A percentile compares a stretch with the other conserved stretches of the same genome.
Evolutionary conservation across 176 grass and related monocot species (phyloP).

Genomic region (Lolium multiflorum): DNA sequence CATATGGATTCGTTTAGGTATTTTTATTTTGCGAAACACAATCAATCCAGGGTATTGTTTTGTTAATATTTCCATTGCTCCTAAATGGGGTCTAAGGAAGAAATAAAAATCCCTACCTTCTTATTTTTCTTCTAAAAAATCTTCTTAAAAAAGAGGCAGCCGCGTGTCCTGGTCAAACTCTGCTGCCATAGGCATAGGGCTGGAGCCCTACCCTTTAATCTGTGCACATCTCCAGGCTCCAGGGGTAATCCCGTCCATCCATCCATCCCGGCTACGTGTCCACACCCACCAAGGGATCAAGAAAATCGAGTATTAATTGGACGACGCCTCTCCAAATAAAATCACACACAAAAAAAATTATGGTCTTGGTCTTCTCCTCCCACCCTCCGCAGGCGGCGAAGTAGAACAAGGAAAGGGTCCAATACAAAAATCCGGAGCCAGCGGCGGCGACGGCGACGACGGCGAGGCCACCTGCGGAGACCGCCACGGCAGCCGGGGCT

Average conservation of each 20-base stretch:
- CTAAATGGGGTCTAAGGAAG: too few relatives aligned
- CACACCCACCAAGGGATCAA: neutral
- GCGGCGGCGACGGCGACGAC: constrained; percentile 41
- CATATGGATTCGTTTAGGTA: too few relatives aligned
- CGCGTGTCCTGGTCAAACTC: neutral
- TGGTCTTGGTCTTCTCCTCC: constrained; percentile 53
- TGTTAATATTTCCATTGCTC: too few relatives aligned
- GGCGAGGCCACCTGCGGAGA: constrained; percentile 18
- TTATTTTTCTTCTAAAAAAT: too few relatives aligned
- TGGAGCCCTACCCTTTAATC: neutral
- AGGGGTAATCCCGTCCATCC: constrained; percentile 28
- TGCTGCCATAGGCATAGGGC: neutral
- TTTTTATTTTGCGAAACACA: too few relatives aligned
- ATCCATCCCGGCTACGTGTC: constrained; percentile 15
- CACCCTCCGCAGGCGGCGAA: constrained; percentile 52
- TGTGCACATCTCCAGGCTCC: neutral
- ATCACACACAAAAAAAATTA: constrained; percentile 34
- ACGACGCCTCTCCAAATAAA: constrained; percentile 38
- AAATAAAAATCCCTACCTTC: too few relatives aligned
- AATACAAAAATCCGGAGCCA: constrained; percentile 32
- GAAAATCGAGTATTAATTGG: constrained; percentile 32
- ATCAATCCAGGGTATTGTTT: too few relatives aligned
- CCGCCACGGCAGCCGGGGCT: constrained; percentile 12
- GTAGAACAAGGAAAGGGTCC: constrained; percentile 55
- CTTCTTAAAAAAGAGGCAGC: neutral